Evolutionary conservation across 225 moss, liverwort and hornwort species (phyloP).

Genomic region (Sphagnum tenellum): DNA sequence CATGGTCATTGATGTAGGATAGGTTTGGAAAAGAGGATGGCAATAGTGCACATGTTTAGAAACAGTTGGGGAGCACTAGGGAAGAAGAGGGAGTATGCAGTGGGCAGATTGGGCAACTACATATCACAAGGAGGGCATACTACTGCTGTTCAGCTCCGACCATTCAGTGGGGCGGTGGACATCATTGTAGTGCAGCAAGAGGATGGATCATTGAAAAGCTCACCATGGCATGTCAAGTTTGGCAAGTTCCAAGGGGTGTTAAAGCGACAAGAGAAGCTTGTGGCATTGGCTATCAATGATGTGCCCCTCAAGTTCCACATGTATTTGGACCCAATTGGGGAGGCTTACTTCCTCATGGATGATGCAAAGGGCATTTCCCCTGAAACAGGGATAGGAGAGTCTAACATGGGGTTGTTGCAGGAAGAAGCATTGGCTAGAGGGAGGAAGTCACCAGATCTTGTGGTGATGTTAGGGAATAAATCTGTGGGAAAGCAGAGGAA

Average conservation of each 20-base stretch:
- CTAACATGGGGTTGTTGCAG: conserved; percentile 30
- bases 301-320: conserved; percentile 79
- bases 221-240: conserved; percentile 98
- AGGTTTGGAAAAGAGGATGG: too few relatives aligned
- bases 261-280: conserved; percentile 84
- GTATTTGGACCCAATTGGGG: conserved; percentile 88
- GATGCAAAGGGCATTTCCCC: conserved; percentile 28
- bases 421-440: conserved; percentile 24
- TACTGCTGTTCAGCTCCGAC: conserved; percentile 86
- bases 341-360: conserved; percentile 92
- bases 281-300: conserved; percentile 85
- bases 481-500: too few relatives aligned
- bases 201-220: conserved; percentile 94
- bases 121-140: conserved; percentile 81
- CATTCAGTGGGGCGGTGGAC: conserved; percentile 95
- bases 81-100: conserved; percentile 28
- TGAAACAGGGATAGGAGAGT: conserved; percentile 13
- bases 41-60: too few relatives aligned
- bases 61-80: too few relatives aligned
- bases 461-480: too few relatives aligned
- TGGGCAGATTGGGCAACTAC: conserved; percentile 58
- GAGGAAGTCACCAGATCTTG: too few relatives aligned
- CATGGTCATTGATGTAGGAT: too few relatives aligned
- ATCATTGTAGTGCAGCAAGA: conserved; percentile 93
- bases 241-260: conserved; percentile 98